Percentiles rank a stretch among this genome's conserved stretches.
phyloP scores from a whole-genome alignment of 352 stramenopile species.

The Phytophthora europaea region DNA sequence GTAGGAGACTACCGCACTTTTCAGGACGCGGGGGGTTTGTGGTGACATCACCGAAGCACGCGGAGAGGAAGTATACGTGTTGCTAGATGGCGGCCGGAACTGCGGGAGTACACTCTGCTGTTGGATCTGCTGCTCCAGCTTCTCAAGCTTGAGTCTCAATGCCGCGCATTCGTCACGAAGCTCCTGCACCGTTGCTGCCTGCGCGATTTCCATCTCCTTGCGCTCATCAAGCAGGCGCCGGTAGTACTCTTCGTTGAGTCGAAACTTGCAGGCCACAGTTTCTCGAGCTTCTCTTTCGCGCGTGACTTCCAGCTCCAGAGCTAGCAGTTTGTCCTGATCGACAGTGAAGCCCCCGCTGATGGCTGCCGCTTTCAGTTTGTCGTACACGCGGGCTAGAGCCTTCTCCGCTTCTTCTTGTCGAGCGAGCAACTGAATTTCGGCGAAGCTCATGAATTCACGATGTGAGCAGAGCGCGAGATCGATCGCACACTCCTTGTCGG shows the following conservation, averaged over 20 bases:
- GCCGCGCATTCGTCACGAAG: slow-evolving; percentile 51
- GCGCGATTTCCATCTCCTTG: slow-evolving; percentile 60
- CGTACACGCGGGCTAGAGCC: slow-evolving; percentile 36
- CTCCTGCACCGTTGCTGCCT: slow-evolving; percentile 43
- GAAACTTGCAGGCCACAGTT: slow-evolving; percentile 46
- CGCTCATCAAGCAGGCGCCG: slow-evolving; percentile 58
- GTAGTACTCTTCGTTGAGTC: slow-evolving; percentile 58
- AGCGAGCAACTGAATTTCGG: slow-evolving; percentile 46
- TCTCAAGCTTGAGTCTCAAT: slow-evolving; percentile 51
- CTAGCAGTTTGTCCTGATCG: slow-evolving; percentile 48
- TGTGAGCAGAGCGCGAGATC: slow-evolving; percentile 68
- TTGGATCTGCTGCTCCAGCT: slow-evolving; percentile 44
- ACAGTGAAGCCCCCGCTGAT: slow-evolving; percentile 43
- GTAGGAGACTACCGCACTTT: slow-evolving; percentile 29
- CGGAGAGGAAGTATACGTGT: slow-evolving; percentile 13
- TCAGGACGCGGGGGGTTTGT: slow-evolving; percentile 26
- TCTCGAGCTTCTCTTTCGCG: slow-evolving; percentile 41
- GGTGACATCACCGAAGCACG: slow-evolving; percentile 15
- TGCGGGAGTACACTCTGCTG: slow-evolving; percentile 19
- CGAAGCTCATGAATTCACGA: slow-evolving; percentile 64
- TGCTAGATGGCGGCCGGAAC: slow-evolving; percentile 22
- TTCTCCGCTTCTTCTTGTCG: slow-evolving; percentile 39
- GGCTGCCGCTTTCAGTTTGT: slow-evolving; percentile 38
- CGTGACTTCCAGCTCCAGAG: slow-evolving; percentile 54
- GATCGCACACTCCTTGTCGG: slow-evolving; percentile 57